phyloP scores from a whole-genome alignment of 148 eudicot genomes.

The Mesembryanthemum crystallinum region DNA sequence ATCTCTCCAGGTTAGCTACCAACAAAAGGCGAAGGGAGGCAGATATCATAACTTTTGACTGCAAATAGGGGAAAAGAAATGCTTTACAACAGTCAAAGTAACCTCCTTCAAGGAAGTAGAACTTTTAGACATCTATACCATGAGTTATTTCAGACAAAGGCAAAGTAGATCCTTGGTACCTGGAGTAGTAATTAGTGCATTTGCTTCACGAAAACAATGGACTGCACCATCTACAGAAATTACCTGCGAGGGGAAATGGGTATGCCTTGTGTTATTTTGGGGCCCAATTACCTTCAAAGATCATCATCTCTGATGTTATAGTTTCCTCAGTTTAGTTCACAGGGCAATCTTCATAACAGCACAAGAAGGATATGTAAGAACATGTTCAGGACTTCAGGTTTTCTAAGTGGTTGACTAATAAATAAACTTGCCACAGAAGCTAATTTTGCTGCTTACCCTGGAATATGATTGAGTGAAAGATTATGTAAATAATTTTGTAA shows the following conservation, averaged over 20 bases:
- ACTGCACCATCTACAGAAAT: conserved; percentile 31
- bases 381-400: not conserved
- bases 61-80: not conserved
- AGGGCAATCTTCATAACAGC: not conserved
- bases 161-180: conserved; percentile 8
- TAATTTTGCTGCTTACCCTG: not conserved
- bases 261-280: not conserved
- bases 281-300: not conserved
- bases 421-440: no score
- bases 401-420: not conserved
- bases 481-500: no score
- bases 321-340: not conserved
- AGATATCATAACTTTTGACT: not conserved
- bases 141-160: not conserved
- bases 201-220: conserved; percentile 19
- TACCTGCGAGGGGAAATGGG: conserved; percentile 20
- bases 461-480: no score
- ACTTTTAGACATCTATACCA: not conserved
- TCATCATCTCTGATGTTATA: not conserved
- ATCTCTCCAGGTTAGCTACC: not conserved
- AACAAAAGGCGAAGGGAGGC: not conserved
- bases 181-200: conserved; percentile 6
- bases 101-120: not conserved
- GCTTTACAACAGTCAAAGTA: not conserved
- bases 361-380: not conserved